phyloP scores from a whole-genome alignment of 2,329 filamentous ascomycete species.

The Aureobasidium namibiae region DNA sequence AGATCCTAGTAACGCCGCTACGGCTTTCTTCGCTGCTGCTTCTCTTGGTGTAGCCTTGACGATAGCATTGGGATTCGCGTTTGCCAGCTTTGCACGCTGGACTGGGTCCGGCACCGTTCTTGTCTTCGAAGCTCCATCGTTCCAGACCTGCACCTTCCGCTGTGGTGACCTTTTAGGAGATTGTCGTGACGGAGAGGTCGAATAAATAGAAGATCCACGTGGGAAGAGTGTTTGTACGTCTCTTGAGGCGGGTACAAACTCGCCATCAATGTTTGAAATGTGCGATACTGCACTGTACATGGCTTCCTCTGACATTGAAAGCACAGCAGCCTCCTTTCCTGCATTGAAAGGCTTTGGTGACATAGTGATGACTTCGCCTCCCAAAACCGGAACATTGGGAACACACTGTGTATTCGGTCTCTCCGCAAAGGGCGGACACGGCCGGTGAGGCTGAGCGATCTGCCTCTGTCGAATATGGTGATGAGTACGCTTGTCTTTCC shows the following conservation, averaged over 20 bases:
- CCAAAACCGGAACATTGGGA: background rate
- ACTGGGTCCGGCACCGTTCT: background rate
- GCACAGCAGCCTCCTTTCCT: background rate
- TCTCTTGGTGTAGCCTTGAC: background rate
- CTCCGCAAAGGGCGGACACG: background rate
- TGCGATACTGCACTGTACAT: conserved; percentile 9
- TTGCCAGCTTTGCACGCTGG: background rate
- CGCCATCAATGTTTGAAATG: conserved; percentile 5
- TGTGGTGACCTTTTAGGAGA: background rate
- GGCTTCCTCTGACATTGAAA: conserved; percentile 10
- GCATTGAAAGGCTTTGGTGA: background rate
- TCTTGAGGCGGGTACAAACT: conserved; percentile 1
- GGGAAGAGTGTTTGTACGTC: conserved; percentile 2
- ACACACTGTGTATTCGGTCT: background rate
- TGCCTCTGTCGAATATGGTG: background rate
- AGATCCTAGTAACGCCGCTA: background rate
- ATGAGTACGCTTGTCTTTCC: background rate
- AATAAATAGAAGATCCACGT: background rate
- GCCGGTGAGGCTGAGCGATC: background rate
- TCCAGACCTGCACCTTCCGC: background rate
- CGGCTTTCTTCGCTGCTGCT: background rate
- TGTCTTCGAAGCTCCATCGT: background rate
- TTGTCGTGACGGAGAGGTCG: background rate
- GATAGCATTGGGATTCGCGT: background rate
- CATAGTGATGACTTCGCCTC: background rate